Conservation (phyloP, 2,329 filamentous ascomycete genomes). For the Chaetothyriales sp. region DNA sequence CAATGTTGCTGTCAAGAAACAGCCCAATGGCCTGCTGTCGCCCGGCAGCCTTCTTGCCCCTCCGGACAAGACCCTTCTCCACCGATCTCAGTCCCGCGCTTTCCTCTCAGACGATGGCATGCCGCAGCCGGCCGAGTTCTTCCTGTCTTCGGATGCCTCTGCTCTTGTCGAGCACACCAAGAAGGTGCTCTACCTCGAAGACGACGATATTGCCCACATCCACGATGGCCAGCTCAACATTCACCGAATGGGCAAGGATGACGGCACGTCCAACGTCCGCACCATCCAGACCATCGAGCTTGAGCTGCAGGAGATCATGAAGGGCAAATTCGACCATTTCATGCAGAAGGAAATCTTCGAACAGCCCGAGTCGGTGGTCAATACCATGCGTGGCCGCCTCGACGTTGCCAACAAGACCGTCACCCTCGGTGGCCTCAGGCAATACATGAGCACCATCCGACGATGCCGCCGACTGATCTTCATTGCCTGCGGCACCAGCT, state of each 20-base stretch:
- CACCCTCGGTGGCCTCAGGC: conserved; percentile 85
- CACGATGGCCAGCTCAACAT: conserved; percentile 99
- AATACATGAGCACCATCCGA: conserved; percentile 92
- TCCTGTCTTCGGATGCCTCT: conserved; percentile 95
- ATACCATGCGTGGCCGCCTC: conserved; percentile 98
- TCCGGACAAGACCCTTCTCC: conserved; percentile 92
- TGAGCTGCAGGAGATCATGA: conserved; percentile 99
- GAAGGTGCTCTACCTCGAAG: conserved; percentile 99
- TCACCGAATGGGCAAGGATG: conserved; percentile 91
- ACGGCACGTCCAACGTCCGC: conserved; percentile 91
- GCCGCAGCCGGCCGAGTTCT: conserved; percentile 97
- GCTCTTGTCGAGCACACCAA: conserved; percentile 99
- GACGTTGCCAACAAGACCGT: conserved; percentile 88
- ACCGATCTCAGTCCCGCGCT: conserved; percentile 94
- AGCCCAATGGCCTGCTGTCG: conserved; percentile 52
- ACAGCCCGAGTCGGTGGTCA: conserved; percentile 97
- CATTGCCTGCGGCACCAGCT: conserved; percentile 96
- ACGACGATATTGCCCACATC: conserved; percentile 98
- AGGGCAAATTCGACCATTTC: conserved; percentile 99
- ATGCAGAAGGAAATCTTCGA: conserved; percentile 99
- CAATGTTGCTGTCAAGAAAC: conserved; percentile 93
- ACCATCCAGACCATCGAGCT: conserved; percentile 98
- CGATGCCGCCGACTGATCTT: conserved; percentile 96
- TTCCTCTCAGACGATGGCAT: conserved; percentile 98
- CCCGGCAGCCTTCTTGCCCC: conserved; percentile 62